Conservation (phyloP, 1,284 basidiomycete genomes). For the Anthracocystis setariae region DNA sequence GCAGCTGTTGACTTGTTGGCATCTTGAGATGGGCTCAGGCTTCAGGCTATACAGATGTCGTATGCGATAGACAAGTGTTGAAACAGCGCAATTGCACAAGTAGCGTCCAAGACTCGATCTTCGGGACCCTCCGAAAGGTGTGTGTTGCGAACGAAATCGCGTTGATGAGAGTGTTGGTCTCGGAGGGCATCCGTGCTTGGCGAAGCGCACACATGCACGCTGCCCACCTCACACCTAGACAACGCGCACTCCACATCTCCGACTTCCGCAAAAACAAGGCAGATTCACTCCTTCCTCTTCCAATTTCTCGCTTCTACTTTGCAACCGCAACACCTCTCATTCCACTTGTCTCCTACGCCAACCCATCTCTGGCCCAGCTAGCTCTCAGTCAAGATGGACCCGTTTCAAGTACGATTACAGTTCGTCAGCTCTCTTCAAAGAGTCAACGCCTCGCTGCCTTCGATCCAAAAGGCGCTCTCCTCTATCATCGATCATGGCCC, state of each 20-base stretch:
- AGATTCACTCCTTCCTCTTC: neutral
- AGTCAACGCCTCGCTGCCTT: conserved; percentile 75
- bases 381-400: conserved; percentile 41
- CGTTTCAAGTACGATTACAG: conserved; percentile 64
- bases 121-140: too few relatives aligned
- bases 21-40: conserved; percentile 13
- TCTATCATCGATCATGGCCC: conserved; percentile 86
- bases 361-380: neutral
- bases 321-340: neutral
- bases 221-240: neutral
- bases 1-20: conserved; percentile 31
- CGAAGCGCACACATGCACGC: conserved; percentile 1
- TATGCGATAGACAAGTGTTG: too few relatives aligned
- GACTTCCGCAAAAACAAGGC: conserved; percentile 12
- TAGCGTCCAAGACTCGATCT: too few relatives aligned
- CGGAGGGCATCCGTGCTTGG: neutral
- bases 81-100: too few relatives aligned
- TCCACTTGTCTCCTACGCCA: neutral
- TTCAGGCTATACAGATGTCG: too few relatives aligned
- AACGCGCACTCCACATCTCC: conserved; percentile 28
- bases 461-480: conserved; percentile 86
- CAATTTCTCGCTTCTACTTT: neutral
- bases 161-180: conserved; percentile 19
- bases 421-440: conserved; percentile 62
- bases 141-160: neutral